Base-by-base conservation (phyloP, 352 stramenopile species). In the Globisporangium parvum region DNA sequence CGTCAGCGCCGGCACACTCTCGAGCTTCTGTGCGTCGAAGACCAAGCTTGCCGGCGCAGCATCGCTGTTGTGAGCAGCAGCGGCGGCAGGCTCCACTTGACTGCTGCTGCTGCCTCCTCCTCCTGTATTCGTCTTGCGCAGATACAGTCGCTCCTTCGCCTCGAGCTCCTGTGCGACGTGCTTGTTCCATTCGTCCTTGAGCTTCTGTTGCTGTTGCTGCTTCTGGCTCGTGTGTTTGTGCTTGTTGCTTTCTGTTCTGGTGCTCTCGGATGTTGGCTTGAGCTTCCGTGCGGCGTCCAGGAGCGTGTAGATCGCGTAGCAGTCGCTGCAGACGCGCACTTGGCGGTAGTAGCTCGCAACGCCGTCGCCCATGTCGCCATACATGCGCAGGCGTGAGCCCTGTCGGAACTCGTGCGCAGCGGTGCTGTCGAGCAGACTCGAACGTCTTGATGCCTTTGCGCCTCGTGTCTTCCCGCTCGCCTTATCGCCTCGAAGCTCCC, bases 261-360 rank as follows among this genome's bases (percentile, higher is more conserved):
- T 60, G 39, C 51, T 60, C 2, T 60, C 59, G 6, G 50, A 35
- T 9, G 60, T 55, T 3, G 33, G 41, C 53, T 61, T 45, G 48
- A 80, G 56, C 35, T 76, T 63, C 2, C 91, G 67, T 2, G 84
- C 78, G 23, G 80, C 69, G 58, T 95, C 87, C 20, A 98, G 67
- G 42, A 95, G 63, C 26, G 71, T 64, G 72, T 98, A 97, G 26
- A 97, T 75, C 62, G 77, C 75, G 57, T 84, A 93, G 70, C 91
- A 98, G 53, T 87, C 70, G 17, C 33, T 31, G 53, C 91, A 97
- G 11, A 98, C 89, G 17, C 79, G 70, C 26, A 96, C 80, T 46
- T 93, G 75, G 23, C 82, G 75, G 54, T 96, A 96, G 49, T 87
- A 87, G 47, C 87, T 92, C 9, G 81, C 73, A 2, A 84, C 63